These are phyloP conservation scores for Colletotrichum nymphaeae DNA, from an alignment of 2,329 filamentous ascomycete species.

Conservation along the genomic window DNA sequence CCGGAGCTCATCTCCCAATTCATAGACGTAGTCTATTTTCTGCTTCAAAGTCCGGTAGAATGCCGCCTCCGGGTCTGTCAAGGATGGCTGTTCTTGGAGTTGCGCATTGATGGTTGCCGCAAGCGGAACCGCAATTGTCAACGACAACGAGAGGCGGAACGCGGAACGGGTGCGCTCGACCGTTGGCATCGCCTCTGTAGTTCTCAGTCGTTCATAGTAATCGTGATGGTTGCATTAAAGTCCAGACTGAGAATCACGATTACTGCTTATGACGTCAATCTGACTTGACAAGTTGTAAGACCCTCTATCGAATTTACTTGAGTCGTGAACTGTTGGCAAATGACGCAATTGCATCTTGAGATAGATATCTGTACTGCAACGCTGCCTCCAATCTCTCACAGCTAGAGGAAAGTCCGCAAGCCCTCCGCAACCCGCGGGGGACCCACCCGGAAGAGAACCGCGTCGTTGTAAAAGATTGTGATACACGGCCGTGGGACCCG, in stretches of 20 bases:
- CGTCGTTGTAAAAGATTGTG: slow-evolving; percentile 26
- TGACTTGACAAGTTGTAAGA: background rate
- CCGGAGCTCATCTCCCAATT: slow-evolving; percentile 22
- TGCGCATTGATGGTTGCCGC: slow-evolving; percentile 14
- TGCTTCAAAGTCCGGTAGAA: background rate
- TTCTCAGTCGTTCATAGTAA: background rate
- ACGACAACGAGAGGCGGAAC: background rate
- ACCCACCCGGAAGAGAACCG: slow-evolving; percentile 23
- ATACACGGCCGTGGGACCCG: slow-evolving; percentile 29
- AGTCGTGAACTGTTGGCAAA: slow-evolving; percentile 15
- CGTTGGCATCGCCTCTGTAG: background rate
- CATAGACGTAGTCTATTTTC: background rate
- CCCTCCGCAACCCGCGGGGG: slow-evolving; percentile 14
- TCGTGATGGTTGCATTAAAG: background rate
- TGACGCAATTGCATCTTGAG: slow-evolving; percentile 16
- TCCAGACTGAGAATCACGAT: background rate
- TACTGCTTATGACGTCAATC: slow-evolving; percentile 12
- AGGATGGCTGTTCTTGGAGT: background rate
- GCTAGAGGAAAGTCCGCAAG: background rate
- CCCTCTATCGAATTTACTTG: slow-evolving; percentile 14
- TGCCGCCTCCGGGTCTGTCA: background rate
- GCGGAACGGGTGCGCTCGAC: background rate
- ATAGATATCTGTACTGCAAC: slow-evolving; percentile 1
- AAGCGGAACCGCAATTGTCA: background rate
- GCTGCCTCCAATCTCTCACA: slow-evolving; percentile 17